phyloP scores from a whole-genome alignment of 2,329 filamentous ascomycete species.

The Peltaster fructicola region DNA sequence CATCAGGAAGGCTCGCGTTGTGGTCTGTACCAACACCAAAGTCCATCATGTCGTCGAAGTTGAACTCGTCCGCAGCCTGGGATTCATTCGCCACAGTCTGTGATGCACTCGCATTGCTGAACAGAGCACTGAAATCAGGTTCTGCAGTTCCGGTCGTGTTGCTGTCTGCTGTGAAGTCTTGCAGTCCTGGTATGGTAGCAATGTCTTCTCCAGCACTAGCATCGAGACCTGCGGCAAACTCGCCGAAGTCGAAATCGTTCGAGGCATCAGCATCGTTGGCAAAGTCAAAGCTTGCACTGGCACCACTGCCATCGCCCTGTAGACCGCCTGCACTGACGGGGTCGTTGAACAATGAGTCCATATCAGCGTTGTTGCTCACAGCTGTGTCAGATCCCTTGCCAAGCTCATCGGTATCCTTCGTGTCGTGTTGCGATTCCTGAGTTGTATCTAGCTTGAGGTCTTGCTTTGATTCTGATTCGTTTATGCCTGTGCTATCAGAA shows the following conservation, averaged over 20 bases:
- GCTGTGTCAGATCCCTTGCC: slow-evolving; percentile 11
- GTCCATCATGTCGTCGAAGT: slow-evolving; percentile 21
- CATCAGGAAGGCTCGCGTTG: too few relatives aligned
- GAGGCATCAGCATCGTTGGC: slow-evolving; percentile 4
- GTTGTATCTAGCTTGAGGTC: not conserved
- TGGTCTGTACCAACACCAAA: too few relatives aligned
- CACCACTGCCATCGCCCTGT: slow-evolving; percentile 2
- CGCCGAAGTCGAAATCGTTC: slow-evolving; percentile 19
- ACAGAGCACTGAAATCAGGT: slow-evolving; percentile 14
- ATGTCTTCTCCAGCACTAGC: slow-evolving; percentile 11
- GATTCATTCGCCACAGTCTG: slow-evolving; percentile 6
- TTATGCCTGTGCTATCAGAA: too few relatives aligned
- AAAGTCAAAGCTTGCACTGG: slow-evolving; percentile 5
- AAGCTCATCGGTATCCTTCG: slow-evolving; percentile 8
- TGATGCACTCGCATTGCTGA: slow-evolving; percentile 8
- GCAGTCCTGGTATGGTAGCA: slow-evolving; percentile 21
- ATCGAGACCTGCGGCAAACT: slow-evolving; percentile 11
- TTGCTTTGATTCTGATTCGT: slow-evolving; percentile 1
- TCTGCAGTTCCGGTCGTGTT: slow-evolving; percentile 7
- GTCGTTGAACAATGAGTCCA: slow-evolving; percentile 20
- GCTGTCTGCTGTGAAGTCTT: slow-evolving; percentile 22
- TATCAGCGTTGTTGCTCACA: slow-evolving; percentile 14
- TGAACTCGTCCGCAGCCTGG: slow-evolving; percentile 6
- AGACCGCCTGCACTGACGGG: slow-evolving; percentile 7
- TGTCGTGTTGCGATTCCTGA: too few relatives aligned